Evolutionary conservation across 2,329 filamentous ascomycete species (phyloP).

Genomic region (Xylariomycetidae sp.): DNA sequence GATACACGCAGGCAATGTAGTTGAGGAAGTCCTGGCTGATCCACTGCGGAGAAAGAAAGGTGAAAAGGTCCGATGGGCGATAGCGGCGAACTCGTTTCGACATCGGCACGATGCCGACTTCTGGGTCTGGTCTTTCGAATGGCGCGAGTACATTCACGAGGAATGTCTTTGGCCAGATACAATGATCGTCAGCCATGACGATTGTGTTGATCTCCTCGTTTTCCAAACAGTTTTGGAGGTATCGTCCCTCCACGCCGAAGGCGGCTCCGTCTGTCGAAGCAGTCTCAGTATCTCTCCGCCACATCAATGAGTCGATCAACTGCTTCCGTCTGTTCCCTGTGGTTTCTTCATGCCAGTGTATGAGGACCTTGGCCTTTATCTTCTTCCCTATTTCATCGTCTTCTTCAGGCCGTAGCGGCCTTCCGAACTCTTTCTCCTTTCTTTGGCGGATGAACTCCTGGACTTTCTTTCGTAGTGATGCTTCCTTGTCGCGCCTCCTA

Average conservation of each 20-base stretch:
- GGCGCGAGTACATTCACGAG: neutral
- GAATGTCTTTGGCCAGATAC: neutral
- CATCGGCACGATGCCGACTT: neutral
- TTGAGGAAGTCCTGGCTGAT: slow-evolving; percentile 1
- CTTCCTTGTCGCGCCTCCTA: too few species aligned
- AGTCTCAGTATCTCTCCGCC: neutral
- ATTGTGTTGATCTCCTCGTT: neutral
- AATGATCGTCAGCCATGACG: neutral
- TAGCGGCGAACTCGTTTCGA: neutral
- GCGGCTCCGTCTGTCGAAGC: too few species aligned
- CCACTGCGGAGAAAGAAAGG: too few species aligned
- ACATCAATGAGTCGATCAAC: neutral
- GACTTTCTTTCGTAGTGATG: too few species aligned
- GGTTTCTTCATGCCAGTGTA: neutral
- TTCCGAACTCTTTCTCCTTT: too few species aligned
- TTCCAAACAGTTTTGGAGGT: too few species aligned
- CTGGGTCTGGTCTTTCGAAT: neutral
- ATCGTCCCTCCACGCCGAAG: too few species aligned
- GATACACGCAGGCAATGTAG: slow-evolving; percentile 1
- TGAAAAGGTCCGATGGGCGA: neutral
- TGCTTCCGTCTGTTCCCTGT: neutral
- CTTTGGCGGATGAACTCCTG: too few species aligned
- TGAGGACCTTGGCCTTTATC: too few species aligned
- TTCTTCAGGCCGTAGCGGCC: too few species aligned
- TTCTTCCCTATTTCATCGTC: too few species aligned